These are phyloP conservation scores for Xylaria polymorpha DNA, from an alignment of 2,329 filamentous ascomycete genomes.

Conservation along the genomic window DNA sequence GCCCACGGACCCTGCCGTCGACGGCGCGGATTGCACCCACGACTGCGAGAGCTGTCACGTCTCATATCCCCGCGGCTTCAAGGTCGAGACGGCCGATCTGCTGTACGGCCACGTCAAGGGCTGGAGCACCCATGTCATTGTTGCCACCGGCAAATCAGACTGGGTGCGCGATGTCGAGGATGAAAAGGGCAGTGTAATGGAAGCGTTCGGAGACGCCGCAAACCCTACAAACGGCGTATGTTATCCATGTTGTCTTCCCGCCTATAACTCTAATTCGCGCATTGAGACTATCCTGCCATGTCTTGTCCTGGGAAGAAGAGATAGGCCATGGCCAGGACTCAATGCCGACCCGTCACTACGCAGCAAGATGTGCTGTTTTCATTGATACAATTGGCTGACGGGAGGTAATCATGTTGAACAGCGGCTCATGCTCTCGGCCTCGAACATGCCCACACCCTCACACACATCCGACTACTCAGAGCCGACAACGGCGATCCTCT, in stretches of 20 bases:
- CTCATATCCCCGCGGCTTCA: constrained; percentile 77
- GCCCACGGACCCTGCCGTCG: constrained; percentile 77
- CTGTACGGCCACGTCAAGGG: constrained; percentile 88
- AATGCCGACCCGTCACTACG: neutral
- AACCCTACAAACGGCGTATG: constrained; percentile 76
- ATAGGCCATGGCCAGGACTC: neutral
- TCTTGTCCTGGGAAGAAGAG: neutral
- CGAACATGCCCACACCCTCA: constrained; percentile 85
- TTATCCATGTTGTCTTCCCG: constrained; percentile 36
- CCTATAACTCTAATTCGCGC: neutral
- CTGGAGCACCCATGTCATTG: constrained; percentile 89
- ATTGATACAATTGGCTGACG: constrained; percentile 18
- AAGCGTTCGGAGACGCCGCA: constrained; percentile 71
- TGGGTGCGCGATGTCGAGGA: constrained; percentile 92
- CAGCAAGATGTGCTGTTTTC: neutral
- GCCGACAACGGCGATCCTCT: constrained; percentile 82
- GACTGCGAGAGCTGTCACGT: constrained; percentile 87
- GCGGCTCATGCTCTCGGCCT: constrained; percentile 91
- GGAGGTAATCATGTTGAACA: constrained; percentile 50
- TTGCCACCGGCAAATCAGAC: constrained; percentile 95
- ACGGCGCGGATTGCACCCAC: constrained; percentile 88
- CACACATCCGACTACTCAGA: constrained; percentile 70
- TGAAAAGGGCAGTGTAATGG: constrained; percentile 87
- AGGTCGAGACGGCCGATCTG: constrained; percentile 80
- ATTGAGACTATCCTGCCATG: neutral